Conservation (phyloP, 192 early-diverging fungal species). For the Podochytrium sp. region DNA sequence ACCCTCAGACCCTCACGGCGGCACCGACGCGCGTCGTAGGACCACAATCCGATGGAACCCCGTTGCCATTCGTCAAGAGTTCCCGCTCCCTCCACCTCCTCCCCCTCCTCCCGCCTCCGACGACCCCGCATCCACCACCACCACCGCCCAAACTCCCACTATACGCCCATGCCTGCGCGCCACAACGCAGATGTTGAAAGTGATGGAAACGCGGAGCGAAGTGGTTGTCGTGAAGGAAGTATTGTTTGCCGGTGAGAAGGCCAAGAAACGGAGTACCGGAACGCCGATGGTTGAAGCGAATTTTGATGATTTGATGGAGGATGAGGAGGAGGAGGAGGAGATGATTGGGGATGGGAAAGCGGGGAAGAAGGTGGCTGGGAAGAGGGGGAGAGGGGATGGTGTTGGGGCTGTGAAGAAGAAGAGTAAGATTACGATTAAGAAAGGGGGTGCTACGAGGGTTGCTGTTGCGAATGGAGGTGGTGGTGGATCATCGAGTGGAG, state of each 20-base stretch:
- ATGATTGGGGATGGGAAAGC: background rate
- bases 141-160: background rate
- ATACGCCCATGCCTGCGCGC: background rate
- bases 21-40: background rate
- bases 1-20: background rate
- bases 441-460: background rate
- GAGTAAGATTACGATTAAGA: slow-evolving; percentile 67
- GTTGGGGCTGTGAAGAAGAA: slow-evolving; percentile 37
- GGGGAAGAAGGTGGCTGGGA: background rate
- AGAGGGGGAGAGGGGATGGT: background rate
- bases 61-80: background rate
- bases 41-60: background rate
- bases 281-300: too few species aligned
- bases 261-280: background rate
- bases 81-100: background rate
- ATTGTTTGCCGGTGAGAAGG: background rate
- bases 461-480: too few species aligned
- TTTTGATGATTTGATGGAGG: background rate
- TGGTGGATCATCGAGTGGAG: too few species aligned
- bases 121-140: background rate
- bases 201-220: background rate
- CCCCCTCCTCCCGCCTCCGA: background rate
- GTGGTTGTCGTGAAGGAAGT: background rate
- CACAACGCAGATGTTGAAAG: background rate
- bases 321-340: background rate